Percentiles rank a stretch among this genome's conserved stretches.
Evolutionary conservation across 2,329 filamentous ascomycete genomes (phyloP).

Genomic region (Paramyrothecium roridum): DNA sequence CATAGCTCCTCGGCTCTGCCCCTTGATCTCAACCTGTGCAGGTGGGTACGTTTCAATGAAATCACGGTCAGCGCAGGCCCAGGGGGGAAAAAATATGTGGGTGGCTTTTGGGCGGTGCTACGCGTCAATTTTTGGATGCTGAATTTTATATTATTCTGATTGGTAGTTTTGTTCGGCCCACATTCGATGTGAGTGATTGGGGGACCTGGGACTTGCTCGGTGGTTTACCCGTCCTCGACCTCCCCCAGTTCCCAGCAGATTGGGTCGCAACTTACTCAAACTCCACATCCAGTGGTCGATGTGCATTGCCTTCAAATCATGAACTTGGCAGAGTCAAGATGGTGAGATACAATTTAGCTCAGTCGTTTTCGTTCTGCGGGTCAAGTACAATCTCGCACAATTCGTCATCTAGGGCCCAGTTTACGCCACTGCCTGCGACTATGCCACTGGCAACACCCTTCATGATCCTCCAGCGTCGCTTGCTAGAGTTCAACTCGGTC

Average conservation of each 20-base stretch:
- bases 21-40: slow-evolving; percentile 10
- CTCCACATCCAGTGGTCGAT: no score
- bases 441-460: slow-evolving; percentile 78
- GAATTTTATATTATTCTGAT: background rate
- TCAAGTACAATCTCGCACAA: slow-evolving; percentile 72
- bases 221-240: no score
- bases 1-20: slow-evolving; percentile 25
- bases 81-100: background rate
- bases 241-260: no score
- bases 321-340: no score
- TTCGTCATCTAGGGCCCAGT: slow-evolving; percentile 71
- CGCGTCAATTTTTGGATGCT: background rate
- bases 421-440: slow-evolving; percentile 76
- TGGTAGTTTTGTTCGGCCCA: background rate
- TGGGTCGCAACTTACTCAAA: no score
- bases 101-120: background rate
- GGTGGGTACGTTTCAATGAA: background rate
- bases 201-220: no score
- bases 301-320: no score
- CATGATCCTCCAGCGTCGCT: slow-evolving; percentile 68
- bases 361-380: slow-evolving; percentile 41
- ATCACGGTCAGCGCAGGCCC: background rate
- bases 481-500: slow-evolving; percentile 56
- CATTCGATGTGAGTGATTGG: background rate
- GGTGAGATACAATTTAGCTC: background rate